Conservation (phyloP, 768 basidiomycete genomes). For the Hericium coralloides region DNA sequence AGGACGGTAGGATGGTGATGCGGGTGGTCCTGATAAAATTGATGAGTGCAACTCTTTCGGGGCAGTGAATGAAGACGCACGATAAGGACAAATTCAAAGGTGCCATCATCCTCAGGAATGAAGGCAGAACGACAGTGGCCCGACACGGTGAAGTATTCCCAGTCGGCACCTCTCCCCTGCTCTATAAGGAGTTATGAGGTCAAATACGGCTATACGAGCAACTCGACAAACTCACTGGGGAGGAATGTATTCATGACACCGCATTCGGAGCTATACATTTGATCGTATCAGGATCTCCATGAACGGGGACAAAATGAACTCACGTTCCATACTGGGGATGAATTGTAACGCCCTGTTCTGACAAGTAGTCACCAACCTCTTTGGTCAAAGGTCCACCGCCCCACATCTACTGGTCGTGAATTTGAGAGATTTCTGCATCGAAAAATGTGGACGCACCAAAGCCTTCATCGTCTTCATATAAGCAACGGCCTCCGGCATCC, state of each 20-base stretch:
- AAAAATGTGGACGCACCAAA: conserved; percentile 11
- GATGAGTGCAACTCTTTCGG: background rate
- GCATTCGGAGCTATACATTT: conserved; percentile 14
- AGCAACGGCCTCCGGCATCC: conserved; percentile 9
- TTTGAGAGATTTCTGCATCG: background rate
- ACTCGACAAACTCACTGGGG: conserved; percentile 8
- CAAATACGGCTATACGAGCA: too few relatives aligned
- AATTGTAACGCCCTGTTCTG: conserved; percentile 15
- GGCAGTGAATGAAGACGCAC: conserved; percentile 4
- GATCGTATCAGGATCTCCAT: background rate
- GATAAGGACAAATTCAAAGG: conserved; percentile 15
- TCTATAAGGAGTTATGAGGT: background rate
- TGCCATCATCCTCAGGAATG: conserved; percentile 13
- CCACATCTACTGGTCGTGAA: conserved; percentile 15
- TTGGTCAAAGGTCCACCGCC: conserved; percentile 22
- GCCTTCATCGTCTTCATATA: conserved; percentile 16
- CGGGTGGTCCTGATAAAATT: conserved; percentile 13
- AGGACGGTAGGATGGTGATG: conserved; percentile 14
- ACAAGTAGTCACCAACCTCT: conserved; percentile 17
- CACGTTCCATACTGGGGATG: conserved; percentile 17
- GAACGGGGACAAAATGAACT: background rate
- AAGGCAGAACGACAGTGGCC: conserved; percentile 11
- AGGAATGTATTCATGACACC: conserved; percentile 15
- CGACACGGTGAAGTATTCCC: conserved; percentile 17
- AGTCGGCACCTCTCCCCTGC: conserved; percentile 14